Base-by-base conservation (phyloP, 192 early-diverging fungal genomes). In the Coemansia sp. region DNA sequence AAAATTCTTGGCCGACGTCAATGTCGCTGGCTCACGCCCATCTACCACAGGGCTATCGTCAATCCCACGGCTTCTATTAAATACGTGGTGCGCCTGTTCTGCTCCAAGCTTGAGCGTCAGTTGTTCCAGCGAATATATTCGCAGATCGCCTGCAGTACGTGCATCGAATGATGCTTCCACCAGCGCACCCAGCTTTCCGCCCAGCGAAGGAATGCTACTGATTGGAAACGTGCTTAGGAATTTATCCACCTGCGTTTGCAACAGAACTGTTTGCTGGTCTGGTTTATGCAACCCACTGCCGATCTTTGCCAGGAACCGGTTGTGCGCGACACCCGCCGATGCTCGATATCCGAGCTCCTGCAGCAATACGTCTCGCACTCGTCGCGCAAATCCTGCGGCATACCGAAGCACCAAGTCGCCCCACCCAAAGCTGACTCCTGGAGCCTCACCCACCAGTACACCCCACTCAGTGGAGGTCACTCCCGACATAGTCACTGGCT, bases 201-300 rank as follows among this genome's bases (percentile, higher is more conserved):
- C 96, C 22, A 98, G 68, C 44, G 86, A 88, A 14, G 91, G 86
- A 47, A 98, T 96, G 64, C 91, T 91, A 47, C 68, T 65, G 26
- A 96, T 81, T 2, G 92, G 89, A 4, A 91, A 66, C 16, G 73
- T 58, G 10, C 76, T 28, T 76, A 98, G 84, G 62, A 92, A 91
- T 2, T 62, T 30, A 0, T 78, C 62, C 3, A 87, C 85, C 48
- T 85, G 69, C 30, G 73, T 65, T 8, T 84, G 68, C 27, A 89
- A 76, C 4, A 97, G 60, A 24, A 93, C 69, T 0, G 93, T 94
- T 85, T 96, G 62, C 27, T 71, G 74, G 68, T 89, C 85, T 2
- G 94, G 94, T 48, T 97, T 97, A 71, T 97, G 89, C 54, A 89
- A 51, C 1, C 85, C 89, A 27, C 89, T 92, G 51, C 91, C 87